These are phyloP conservation scores for Kwoniella newhampshirensis DNA, from an alignment of 768 basidiomycete genomes.

Conservation along the genomic window DNA sequence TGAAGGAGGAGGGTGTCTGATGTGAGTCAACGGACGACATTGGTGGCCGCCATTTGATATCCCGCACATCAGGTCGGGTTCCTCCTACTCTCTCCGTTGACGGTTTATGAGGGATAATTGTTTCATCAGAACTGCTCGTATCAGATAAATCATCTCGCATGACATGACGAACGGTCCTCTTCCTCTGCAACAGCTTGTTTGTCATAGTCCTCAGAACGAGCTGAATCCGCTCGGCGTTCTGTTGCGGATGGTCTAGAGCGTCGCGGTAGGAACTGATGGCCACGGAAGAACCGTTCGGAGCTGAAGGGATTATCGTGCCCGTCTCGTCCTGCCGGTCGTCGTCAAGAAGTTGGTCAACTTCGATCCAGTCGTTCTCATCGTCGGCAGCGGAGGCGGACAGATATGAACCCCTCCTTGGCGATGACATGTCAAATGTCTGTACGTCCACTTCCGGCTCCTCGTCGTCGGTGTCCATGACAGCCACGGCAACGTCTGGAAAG, in stretches of 20 bases:
- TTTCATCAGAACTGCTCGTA: not conserved
- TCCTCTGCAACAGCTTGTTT: constrained; percentile 46
- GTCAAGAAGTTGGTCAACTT: constrained; percentile 32
- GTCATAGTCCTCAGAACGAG: constrained; percentile 52
- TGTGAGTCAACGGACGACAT: not conserved
- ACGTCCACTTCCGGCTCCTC: constrained; percentile 1
- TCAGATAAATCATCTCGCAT: constrained; percentile 4
- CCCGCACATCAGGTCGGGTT: constrained; percentile 10
- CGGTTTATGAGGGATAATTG: constrained; percentile 3
- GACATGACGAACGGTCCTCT: constrained; percentile 39
- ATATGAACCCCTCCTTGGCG: not conserved
- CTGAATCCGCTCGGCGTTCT: constrained; percentile 40
- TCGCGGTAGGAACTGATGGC: constrained; percentile 28
- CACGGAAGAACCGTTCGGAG: constrained; percentile 21
- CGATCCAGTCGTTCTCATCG: constrained; percentile 50
- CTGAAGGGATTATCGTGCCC: constrained; percentile 10
- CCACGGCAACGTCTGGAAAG: constrained; percentile 11
- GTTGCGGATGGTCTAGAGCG: constrained; percentile 40
- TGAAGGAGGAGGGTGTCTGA: too few relatives aligned
- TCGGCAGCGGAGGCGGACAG: not conserved
- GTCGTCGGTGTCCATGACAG: constrained; percentile 7
- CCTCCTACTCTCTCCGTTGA: constrained; percentile 3
- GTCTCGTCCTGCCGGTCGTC: not conserved
- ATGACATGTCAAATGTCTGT: not conserved
- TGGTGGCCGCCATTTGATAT: constrained; percentile 13